These are phyloP conservation scores for Cryptosporidium bovis DNA, from an alignment of 169 alveolate genomes.

Conservation along the genomic window DNA sequence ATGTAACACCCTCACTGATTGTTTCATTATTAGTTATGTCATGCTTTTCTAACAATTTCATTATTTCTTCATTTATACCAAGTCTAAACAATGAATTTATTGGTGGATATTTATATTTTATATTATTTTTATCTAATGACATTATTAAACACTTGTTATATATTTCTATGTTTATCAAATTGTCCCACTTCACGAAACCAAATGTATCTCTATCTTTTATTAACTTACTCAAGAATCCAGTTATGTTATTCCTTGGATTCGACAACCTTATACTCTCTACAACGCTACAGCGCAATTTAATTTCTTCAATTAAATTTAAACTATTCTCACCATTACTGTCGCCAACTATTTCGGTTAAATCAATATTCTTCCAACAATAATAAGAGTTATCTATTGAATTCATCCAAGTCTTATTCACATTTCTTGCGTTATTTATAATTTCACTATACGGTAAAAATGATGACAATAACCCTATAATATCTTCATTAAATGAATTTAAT, in stretches of 20 bases:
- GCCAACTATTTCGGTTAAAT: slow-evolving; percentile 25
- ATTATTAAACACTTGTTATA: slow-evolving; percentile 43
- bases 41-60: slow-evolving; percentile 1
- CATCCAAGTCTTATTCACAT: slow-evolving; percentile 38
- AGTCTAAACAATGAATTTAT: slow-evolving; percentile 39
- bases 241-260: slow-evolving; percentile 50
- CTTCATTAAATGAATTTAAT: slow-evolving; percentile 1
- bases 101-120: slow-evolving; percentile 19
- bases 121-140: neutral
- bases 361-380: slow-evolving; percentile 45
- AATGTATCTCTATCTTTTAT: neutral
- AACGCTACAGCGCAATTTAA: neutral
- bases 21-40: neutral
- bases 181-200: slow-evolving; percentile 9
- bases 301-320: slow-evolving; percentile 3
- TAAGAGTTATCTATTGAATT: slow-evolving; percentile 22
- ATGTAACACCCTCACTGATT: neutral
- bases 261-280: slow-evolving; percentile 27
- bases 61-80: slow-evolving; percentile 41
- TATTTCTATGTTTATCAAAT: slow-evolving; percentile 31
- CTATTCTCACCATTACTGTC: neutral
- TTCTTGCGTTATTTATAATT: slow-evolving; percentile 23
- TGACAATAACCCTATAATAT: slow-evolving; percentile 36
- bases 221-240: slow-evolving; percentile 46
- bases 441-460: slow-evolving; percentile 56